Conservation (phyloP, 2,329 filamentous ascomycete species). For the Pestalotiopsis sp. region DNA sequence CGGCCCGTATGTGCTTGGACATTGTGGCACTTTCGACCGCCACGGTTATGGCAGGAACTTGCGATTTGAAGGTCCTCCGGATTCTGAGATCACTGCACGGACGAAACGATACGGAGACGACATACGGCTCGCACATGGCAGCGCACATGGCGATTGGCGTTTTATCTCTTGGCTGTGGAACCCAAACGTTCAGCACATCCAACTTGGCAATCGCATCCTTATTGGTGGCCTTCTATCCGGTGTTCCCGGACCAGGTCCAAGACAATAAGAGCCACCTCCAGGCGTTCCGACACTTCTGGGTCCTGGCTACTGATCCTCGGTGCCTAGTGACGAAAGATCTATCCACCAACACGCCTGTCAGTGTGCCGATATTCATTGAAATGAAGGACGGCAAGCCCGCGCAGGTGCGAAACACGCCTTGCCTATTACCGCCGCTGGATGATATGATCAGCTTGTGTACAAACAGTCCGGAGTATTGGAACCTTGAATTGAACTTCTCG, state of each 20-base stretch:
- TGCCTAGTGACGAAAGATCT: constrained; percentile 89
- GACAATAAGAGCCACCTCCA: constrained; percentile 95
- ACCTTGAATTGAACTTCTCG: constrained; percentile 75
- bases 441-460: constrained; percentile 63
- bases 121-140: constrained; percentile 92
- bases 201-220: constrained; percentile 85
- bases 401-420: constrained; percentile 55
- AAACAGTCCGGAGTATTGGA: constrained; percentile 73
- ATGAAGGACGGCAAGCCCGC: constrained; percentile 41
- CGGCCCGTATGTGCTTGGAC: constrained; percentile 89
- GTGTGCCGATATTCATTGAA: constrained; percentile 69
- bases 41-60: constrained; percentile 94
- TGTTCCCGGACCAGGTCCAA: constrained; percentile 86
- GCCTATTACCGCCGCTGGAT: constrained; percentile 65
- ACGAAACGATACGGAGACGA: constrained; percentile 78
- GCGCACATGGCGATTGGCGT: constrained; percentile 89
- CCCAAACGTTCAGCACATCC: constrained; percentile 86
- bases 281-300: constrained; percentile 97
- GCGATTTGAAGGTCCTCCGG: constrained; percentile 83
- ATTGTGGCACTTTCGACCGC: constrained; percentile 79
- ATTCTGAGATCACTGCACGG: constrained; percentile 87
- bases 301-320: constrained; percentile 85
- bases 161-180: constrained; percentile 90
- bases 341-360: constrained; percentile 78
- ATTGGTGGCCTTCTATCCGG: constrained; percentile 89